Evolutionary conservation across 192 early-diverging fungal species (phyloP).

Genomic region (Phycomyces blakesleeanus): DNA sequence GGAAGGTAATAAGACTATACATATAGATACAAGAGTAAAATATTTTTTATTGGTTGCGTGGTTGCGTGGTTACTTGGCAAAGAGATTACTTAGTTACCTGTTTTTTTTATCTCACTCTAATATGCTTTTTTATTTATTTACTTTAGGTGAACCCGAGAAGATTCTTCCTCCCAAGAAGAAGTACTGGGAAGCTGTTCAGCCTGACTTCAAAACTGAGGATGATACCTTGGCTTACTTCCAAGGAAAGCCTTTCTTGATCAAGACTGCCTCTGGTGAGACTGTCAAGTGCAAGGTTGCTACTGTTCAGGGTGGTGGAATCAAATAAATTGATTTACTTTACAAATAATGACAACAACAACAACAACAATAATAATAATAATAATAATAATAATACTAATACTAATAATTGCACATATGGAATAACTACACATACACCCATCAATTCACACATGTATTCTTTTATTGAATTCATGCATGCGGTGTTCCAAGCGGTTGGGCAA

Average conservation of each 20-base stretch:
- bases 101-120: conserved; percentile 1
- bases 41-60: too few relatives aligned
- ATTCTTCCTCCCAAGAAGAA: conserved; percentile 98
- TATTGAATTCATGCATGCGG: neutral
- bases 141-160: conserved; percentile 69
- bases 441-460: neutral
- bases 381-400: too few relatives aligned
- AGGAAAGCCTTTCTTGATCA: conserved; percentile 35
- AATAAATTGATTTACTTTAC: conserved; percentile 55
- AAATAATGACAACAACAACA: too few relatives aligned
- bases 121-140: conserved; percentile 3
- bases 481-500: too few relatives aligned
- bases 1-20: conserved; percentile 69
- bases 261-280: conserved; percentile 43
- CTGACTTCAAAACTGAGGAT: conserved; percentile 71
- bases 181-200: conserved; percentile 95
- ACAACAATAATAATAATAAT: too few relatives aligned
- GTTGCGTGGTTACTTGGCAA: too few relatives aligned
- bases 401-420: too few relatives aligned
- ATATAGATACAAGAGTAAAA: too few relatives aligned
- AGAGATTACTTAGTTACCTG: too few relatives aligned
- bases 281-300: conserved; percentile 57
- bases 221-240: conserved; percentile 65
- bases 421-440: neutral
- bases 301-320: conserved; percentile 65